Evolutionary conservation across 805 yeast genomes (phyloP).

Genomic region (Starmerella sp.): DNA sequence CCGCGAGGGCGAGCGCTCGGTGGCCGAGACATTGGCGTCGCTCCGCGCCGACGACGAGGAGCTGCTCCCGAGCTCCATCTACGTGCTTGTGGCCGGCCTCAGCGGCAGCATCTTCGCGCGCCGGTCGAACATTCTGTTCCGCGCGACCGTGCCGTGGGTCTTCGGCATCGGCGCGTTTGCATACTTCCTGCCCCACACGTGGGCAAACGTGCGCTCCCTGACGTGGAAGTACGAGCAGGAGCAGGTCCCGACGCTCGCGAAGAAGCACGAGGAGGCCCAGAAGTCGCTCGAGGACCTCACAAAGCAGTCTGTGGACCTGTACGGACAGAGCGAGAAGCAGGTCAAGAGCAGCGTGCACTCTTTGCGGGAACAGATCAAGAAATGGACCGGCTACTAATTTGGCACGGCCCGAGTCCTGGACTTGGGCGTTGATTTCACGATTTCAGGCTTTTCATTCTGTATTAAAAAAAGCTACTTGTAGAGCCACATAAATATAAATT

Average conservation of each 20-base stretch:
- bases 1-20: constrained; percentile 49
- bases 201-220: constrained; percentile 45
- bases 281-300: constrained; percentile 38
- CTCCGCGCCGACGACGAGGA: constrained; percentile 59
- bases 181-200: constrained; percentile 64
- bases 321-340: constrained; percentile 29
- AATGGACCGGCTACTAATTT: constrained; percentile 17
- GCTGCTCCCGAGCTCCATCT: constrained; percentile 57
- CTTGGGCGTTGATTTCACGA: not conserved
- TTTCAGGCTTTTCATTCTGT: not conserved
- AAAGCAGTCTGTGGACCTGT: constrained; percentile 35
- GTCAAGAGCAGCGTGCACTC: constrained; percentile 7
- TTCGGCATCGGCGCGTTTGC: constrained; percentile 52
- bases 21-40: constrained; percentile 50
- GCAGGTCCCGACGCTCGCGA: constrained; percentile 51
- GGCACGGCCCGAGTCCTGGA: not conserved
- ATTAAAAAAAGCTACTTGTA: not conserved
- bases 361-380: constrained; percentile 6
- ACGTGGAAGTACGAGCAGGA: constrained; percentile 49
- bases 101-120: constrained; percentile 67
- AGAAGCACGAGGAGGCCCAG: constrained; percentile 44
- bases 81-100: constrained; percentile 55
- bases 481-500: not conserved
- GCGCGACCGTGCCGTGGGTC: constrained; percentile 44
- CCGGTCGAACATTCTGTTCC: constrained; percentile 46